Evolutionary conservation across 1,139 yeast genomes (phyloP).

Genomic region (Geotrichum bryndzae): DNA sequence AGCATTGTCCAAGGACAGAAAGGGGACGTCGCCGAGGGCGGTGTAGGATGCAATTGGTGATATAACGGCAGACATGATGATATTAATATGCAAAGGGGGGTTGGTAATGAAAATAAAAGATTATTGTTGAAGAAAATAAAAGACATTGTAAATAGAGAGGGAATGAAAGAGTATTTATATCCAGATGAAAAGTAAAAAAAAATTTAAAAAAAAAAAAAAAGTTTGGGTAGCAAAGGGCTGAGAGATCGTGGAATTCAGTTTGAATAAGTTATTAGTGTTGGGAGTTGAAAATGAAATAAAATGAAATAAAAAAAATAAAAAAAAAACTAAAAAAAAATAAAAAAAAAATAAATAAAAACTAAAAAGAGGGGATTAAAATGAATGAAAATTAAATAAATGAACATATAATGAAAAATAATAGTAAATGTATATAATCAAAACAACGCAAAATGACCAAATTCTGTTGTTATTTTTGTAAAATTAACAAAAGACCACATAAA

Average conservation of each 20-base stretch:
- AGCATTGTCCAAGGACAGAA: background rate
- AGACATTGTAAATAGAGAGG: background rate
- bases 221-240: background rate
- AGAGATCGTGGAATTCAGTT: background rate
- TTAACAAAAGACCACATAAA: background rate
- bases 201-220: background rate
- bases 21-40: constrained; percentile 5
- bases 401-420: background rate
- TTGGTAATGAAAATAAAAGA: background rate
- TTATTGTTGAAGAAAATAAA: background rate
- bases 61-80: background rate
- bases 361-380: background rate
- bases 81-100: background rate
- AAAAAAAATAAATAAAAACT: no score
- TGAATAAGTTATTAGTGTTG: background rate
- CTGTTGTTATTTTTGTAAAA: background rate
- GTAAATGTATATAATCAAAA: background rate
- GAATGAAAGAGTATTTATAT: background rate
- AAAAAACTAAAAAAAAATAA: no score
- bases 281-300: background rate
- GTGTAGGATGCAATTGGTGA: background rate
- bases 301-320: no score
- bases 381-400: background rate
- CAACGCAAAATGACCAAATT: background rate
- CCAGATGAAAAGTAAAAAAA: background rate